Conservation (phyloP, 2,329 filamentous ascomycete genomes). For the Trichoderma atrobrunneum region DNA sequence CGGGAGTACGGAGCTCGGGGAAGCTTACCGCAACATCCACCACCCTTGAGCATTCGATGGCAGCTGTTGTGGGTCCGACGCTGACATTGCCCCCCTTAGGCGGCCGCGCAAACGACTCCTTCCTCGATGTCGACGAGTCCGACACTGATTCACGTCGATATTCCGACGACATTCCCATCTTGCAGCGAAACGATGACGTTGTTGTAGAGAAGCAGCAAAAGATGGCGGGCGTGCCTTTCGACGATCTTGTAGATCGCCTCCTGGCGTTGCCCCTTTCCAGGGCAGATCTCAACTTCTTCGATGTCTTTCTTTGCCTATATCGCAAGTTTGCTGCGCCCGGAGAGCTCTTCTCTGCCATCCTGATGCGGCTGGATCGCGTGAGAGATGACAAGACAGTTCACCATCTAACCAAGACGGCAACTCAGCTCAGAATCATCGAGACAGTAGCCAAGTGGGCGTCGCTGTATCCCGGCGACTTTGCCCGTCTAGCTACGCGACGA, state of each 20-base stretch:
- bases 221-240: slow-evolving; percentile 54
- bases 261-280: slow-evolving; percentile 78
- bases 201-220: slow-evolving; percentile 51
- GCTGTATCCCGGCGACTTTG: slow-evolving; percentile 90
- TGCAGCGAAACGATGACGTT: slow-evolving; percentile 64
- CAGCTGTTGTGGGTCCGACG: slow-evolving; percentile 23
- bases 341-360: slow-evolving; percentile 72
- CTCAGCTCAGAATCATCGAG: slow-evolving; percentile 79
- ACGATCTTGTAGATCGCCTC: slow-evolving; percentile 82
- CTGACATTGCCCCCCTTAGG: slow-evolving; percentile 49
- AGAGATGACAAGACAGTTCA: slow-evolving; percentile 64
- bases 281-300: slow-evolving; percentile 82
- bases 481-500: slow-evolving; percentile 68
- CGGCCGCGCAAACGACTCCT: slow-evolving; percentile 52
- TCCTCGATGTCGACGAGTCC: slow-evolving; percentile 68
- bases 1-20: neutral
- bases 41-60: slow-evolving; percentile 8
- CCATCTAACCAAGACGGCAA: slow-evolving; percentile 73
- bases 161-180: slow-evolving; percentile 64
- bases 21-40: slow-evolving; percentile 5
- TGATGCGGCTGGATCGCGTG: slow-evolving; percentile 70
- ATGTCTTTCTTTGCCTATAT: slow-evolving; percentile 89
- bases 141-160: slow-evolving; percentile 64
- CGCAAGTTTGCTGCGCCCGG: slow-evolving; percentile 86
- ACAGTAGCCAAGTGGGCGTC: slow-evolving; percentile 87